Evolutionary conservation across 2,329 filamentous ascomycete species (phyloP), one percentile per base, ranked within the genome.

Genomic region (Nigrospora sphaerica): DNA sequence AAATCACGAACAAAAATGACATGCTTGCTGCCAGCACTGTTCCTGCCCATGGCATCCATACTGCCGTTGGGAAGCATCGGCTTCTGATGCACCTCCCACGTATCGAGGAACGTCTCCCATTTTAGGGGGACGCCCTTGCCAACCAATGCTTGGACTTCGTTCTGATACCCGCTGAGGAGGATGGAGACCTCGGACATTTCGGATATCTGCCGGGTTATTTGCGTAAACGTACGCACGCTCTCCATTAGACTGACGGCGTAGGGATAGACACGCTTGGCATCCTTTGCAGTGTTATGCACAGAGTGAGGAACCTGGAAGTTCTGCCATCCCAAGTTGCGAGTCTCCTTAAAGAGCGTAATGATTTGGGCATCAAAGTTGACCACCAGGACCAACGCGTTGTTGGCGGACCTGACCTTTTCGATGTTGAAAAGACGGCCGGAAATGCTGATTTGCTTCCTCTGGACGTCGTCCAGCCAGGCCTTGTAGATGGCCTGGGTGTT

Each of bases 191-290:
- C 87, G 12, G 84, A 80, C 88, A 98, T 92, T 46, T 86, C 81
- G 16, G 81, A 75, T 49, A 98, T 95, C 43, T 87, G 82, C 31
- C 89, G 83, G 56, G 86, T 85, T 0, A 90, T 96, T 66, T 97
- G 92, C 2, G 89, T 80, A 52, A 95, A 85, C 0, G 90, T 97
- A 48, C 91, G 81, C n/a, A 97, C 89, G 59, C 90, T 97, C 69
- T 99, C 93, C 90, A 98, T 98, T 54, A 99, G 71, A 61, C 91
- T 97, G 54, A 98, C 91, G 19, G 95, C 93, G 60, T 95, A 98
- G 0, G 93, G 93, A 58, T 99, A 99, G 4, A 98, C 93, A 45
- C 93, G 82, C 68, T 96, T 95, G n/a, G 93, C 95, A 63, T 98
- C 93, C 66, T 97, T 98, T 1, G 95, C 95, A 45, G 95, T 89